Percentiles rank a stretch among this genome's conserved stretches.
These are phyloP conservation scores for Letharia lupina DNA, from an alignment of 495 filamentous ascomycete species.

Conservation along the genomic window DNA sequence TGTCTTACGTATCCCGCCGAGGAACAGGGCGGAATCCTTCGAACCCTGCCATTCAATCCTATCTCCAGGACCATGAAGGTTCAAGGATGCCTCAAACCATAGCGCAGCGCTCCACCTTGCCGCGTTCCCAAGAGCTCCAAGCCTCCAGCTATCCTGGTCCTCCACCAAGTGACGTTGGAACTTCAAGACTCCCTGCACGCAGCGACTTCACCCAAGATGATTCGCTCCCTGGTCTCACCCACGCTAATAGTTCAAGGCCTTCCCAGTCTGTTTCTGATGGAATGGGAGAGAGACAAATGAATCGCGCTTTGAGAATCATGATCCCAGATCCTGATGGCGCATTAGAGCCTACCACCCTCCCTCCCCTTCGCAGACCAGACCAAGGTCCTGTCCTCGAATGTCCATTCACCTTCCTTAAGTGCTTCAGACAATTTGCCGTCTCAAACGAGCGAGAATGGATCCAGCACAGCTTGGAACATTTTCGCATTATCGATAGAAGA, in stretches of 20 bases:
- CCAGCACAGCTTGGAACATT: constrained; percentile 18
- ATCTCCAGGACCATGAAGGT: not conserved
- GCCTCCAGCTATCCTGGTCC: constrained; percentile 25
- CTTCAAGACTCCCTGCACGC: constrained; percentile 12
- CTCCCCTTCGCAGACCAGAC: not conserved
- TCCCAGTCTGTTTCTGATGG: constrained; percentile 3
- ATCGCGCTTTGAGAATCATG: not conserved
- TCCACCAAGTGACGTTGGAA: constrained; percentile 11
- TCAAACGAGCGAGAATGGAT: constrained; percentile 14
- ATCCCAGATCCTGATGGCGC: constrained; percentile 3
- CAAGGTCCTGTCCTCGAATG: constrained; percentile 17
- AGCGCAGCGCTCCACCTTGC: constrained; percentile 1
- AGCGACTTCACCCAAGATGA: constrained; percentile 3
- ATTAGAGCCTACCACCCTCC: not conserved
- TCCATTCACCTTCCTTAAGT: constrained; percentile 14
- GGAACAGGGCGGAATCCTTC: not conserved
- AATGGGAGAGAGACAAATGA: not conserved
- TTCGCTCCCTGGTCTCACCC: constrained; percentile 24
- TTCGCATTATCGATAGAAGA: not conserved
- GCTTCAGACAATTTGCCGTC: constrained; percentile 10
- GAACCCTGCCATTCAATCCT: not conserved
- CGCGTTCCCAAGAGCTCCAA: constrained; percentile 24
- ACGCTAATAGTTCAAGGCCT: constrained; percentile 9
- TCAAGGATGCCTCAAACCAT: constrained; percentile 1
- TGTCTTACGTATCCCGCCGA: not conserved